These are phyloP conservation scores for Hibiscus tridactylites DNA, from an alignment of 345 rosid genomes.

Conservation along the genomic window DNA sequence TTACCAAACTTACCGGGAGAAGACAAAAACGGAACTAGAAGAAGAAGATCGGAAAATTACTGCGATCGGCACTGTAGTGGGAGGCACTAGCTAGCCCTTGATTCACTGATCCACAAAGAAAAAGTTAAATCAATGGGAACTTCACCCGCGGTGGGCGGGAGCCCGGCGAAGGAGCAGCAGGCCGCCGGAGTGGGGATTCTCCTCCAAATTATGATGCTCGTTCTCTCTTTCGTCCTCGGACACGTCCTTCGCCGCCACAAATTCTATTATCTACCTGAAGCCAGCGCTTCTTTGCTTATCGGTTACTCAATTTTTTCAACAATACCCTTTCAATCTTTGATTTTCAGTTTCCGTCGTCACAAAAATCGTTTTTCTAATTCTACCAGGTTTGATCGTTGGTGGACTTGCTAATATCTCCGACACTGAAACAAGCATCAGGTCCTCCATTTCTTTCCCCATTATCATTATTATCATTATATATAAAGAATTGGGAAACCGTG, in stretches of 20 bases:
- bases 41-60: background rate
- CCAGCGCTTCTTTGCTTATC: conserved; percentile 96
- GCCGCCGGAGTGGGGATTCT: conserved; percentile 98
- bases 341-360: background rate
- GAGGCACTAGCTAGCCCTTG: background rate
- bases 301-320: conserved; percentile 29
- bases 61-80: background rate
- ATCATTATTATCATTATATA: no score
- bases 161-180: conserved; percentile 77
- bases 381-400: conserved; percentile 76
- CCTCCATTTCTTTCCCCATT: no score
- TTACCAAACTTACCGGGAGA: background rate
- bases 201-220: conserved; percentile 99
- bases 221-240: conserved; percentile 92
- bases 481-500: background rate
- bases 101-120: background rate
- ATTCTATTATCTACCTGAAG: conserved; percentile 94
- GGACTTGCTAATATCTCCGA: conserved; percentile 84
- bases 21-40: background rate
- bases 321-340: no score
- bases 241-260: conserved; percentile 96
- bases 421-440: conserved; percentile 90
- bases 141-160: conserved; percentile 40
- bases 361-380: background rate
- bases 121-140: conserved; percentile 15